Evolutionary conservation across 2,329 filamentous ascomycete species (phyloP).

Genomic region (Macroventuria anomochaeta): DNA sequence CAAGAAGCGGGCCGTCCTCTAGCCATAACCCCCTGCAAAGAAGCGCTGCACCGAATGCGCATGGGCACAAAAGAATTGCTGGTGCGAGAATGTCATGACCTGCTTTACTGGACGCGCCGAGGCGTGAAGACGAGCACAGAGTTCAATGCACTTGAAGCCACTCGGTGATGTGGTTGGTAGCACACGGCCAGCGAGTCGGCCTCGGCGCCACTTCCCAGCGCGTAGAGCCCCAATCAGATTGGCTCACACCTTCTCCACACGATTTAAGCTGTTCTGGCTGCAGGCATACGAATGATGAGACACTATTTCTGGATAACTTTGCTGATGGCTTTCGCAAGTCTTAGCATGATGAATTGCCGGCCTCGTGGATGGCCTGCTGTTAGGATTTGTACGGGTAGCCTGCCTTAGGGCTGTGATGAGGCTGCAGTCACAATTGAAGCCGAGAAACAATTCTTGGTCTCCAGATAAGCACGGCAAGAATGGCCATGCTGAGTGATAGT

Average conservation of each 20-base stretch:
- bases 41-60: constrained; percentile 31
- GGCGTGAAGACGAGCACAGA: constrained; percentile 33
- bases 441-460: constrained; percentile 16
- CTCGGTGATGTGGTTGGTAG: constrained; percentile 44
- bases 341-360: constrained; percentile 14
- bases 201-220: constrained; percentile 21
- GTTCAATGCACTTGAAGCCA: constrained; percentile 30
- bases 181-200: constrained; percentile 26
- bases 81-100: constrained; percentile 29
- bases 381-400: constrained; percentile 21
- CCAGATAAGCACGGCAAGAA: constrained; percentile 11
- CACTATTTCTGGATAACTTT: constrained; percentile 36
- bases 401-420: constrained; percentile 38
- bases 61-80: constrained; percentile 23
- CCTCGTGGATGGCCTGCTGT: constrained; percentile 19
- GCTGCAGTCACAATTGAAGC: constrained; percentile 30
- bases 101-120: constrained; percentile 38
- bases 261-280: constrained; percentile 26
- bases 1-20: constrained; percentile 26
- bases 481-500: constrained; percentile 23
- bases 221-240: constrained; percentile 17
- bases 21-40: constrained; percentile 30
- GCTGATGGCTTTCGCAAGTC: constrained; percentile 4
- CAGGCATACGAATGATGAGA: constrained; percentile 26
- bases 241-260: constrained; percentile 11